Percentiles rank a stretch among this genome's conserved stretches.
These are phyloP conservation scores for Pelargonium cotyledonis DNA, from an alignment of 441 rosid species.

Conservation along the genomic window DNA sequence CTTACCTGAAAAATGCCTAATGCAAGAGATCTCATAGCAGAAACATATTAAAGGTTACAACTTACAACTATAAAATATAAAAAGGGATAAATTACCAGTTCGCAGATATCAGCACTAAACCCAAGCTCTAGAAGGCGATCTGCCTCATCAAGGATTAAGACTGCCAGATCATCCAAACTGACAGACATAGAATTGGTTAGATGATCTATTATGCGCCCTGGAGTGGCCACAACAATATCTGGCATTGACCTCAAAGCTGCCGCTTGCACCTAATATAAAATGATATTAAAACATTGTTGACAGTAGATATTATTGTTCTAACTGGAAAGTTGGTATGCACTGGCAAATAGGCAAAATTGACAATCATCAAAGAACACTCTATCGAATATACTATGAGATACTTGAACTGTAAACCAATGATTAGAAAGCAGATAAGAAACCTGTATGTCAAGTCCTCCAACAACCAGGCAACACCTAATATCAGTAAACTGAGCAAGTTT, in stretches of 20 bases:
- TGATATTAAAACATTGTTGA: background rate
- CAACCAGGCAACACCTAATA: conserved; percentile 79
- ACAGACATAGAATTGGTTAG: conserved; percentile 91
- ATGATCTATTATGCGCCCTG: conserved; percentile 97
- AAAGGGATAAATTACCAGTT: conserved; percentile 52
- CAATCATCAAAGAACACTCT: background rate
- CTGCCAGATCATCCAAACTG: conserved; percentile 84
- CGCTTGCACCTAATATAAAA: conserved; percentile 64
- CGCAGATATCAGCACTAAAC: conserved; percentile 84
- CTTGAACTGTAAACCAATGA: conserved; percentile 2
- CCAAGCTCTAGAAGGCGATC: conserved; percentile 97
- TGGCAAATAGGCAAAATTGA: background rate
- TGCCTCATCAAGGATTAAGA: conserved; percentile 92
- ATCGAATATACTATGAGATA: background rate
- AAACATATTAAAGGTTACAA: background rate
- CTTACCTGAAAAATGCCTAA: background rate
- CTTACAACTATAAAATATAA: conserved; percentile 7
- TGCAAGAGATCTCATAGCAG: background rate
- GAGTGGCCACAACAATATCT: conserved; percentile 97
- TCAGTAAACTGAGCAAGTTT: conserved; percentile 83
- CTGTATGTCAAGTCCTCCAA: conserved; percentile 89
- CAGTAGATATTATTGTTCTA: background rate
- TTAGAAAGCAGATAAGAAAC: conserved; percentile 30
- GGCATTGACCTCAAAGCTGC: conserved; percentile 90
- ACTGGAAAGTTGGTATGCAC: conserved; percentile 1